Percentiles rank a stretch among this genome's conserved stretches.
Conservation (phyloP, 352 stramenopile genomes). For the Phytopythium delawarense region DNA sequence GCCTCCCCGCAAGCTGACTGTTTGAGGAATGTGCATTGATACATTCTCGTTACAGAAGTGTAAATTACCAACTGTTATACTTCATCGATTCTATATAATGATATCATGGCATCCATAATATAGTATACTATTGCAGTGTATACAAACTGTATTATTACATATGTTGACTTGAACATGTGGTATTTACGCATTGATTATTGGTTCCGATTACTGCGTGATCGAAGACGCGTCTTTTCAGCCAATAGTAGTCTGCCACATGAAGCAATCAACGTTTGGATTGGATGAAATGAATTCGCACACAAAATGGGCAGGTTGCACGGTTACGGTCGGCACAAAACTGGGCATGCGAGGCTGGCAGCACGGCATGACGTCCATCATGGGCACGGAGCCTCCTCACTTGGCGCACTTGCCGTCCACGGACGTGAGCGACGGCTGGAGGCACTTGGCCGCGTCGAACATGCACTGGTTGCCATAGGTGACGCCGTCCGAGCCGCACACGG, state of each 20-base stretch:
- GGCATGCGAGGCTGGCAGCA: neutral
- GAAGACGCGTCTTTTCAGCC: neutral
- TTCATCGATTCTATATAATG: no score
- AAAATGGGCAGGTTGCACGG: neutral
- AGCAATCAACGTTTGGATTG: neutral
- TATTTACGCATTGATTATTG: no score
- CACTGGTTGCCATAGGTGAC: conserved; percentile 14
- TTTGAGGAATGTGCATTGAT: neutral
- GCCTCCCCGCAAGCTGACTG: neutral
- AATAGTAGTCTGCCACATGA: neutral
- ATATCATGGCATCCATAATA: no score
- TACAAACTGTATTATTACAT: no score
- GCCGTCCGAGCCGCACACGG: conserved; percentile 13
- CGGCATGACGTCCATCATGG: no score
- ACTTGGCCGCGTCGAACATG: conserved; percentile 10
- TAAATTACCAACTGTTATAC: no score
- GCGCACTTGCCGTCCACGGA: neutral
- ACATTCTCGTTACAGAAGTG: no score
- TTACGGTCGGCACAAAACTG: neutral
- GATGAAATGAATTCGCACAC: neutral
- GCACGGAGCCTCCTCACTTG: neutral
- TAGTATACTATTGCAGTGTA: no score
- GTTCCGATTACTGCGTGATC: no score
- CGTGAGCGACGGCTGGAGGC: neutral
- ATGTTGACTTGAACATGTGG: no score